Evolutionary conservation across 2,329 filamentous ascomycete species (phyloP).

Genomic region (Aureobasidium sp.): DNA sequence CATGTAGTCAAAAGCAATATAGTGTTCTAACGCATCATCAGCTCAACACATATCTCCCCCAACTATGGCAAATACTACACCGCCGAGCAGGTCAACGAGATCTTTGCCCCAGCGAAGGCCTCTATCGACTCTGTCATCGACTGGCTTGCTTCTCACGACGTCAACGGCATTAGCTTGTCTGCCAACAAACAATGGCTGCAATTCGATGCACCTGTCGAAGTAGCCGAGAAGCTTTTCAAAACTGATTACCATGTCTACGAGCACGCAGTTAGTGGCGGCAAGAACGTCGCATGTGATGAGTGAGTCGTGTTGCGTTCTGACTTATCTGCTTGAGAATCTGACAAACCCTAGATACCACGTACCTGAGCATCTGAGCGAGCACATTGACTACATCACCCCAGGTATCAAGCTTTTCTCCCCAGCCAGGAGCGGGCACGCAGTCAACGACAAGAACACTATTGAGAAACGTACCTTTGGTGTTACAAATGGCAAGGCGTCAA

Average conservation of each 20-base stretch:
- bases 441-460: constrained; percentile 11
- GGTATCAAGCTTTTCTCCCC: constrained; percentile 40
- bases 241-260: constrained; percentile 33
- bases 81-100: constrained; percentile 28
- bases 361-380: constrained; percentile 37
- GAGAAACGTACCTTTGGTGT: constrained; percentile 15
- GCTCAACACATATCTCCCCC: constrained; percentile 17
- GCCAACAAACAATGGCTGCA: constrained; percentile 28
- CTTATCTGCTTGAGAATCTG: not conserved
- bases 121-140: constrained; percentile 29
- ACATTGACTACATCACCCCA: constrained; percentile 51
- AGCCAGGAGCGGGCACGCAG: constrained; percentile 12
- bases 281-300: constrained; percentile 32
- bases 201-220: constrained; percentile 30
- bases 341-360: constrained; percentile 35
- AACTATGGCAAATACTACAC: constrained; percentile 36
- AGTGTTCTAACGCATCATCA: not conserved
- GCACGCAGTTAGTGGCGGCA: constrained; percentile 23
- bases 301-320: constrained; percentile 22
- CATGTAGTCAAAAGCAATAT: not conserved
- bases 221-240: constrained; percentile 30
- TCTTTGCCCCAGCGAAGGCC: constrained; percentile 30
- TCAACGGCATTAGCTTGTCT: constrained; percentile 25
- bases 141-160: constrained; percentile 31
- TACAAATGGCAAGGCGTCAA: not conserved